Conservation (phyloP, 129 eudicot genomes). For the Artemisia tridentata region DNA sequence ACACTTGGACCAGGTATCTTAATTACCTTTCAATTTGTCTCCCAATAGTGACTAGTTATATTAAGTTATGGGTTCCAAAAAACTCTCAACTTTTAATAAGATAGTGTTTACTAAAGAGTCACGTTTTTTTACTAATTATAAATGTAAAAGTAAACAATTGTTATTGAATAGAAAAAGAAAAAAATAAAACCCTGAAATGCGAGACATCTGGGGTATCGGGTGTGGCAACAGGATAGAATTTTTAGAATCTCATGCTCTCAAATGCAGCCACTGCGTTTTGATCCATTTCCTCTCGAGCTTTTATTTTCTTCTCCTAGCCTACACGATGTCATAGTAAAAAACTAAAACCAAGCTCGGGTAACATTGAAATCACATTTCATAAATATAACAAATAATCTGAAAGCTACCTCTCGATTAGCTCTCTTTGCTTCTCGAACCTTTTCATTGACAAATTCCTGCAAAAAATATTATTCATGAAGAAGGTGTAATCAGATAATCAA, state of each 20-base stretch:
- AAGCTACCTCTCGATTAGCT: conserved; percentile 75
- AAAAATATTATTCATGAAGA: not conserved
- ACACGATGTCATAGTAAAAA: not conserved
- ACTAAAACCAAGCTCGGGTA: not conserved
- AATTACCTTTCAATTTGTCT: no score
- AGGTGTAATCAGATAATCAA: no score
- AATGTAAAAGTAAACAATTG: not conserved
- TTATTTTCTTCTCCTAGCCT: conserved; percentile 89
- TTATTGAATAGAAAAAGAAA: not conserved
- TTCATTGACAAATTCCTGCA: conserved; percentile 65
- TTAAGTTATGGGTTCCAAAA: no score
- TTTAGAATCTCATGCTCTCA: conserved; percentile 78
- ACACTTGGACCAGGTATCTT: no score
- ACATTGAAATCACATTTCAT: not conserved
- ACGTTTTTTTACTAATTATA: not conserved
- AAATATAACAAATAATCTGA: not conserved
- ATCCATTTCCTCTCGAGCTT: conserved; percentile 69
- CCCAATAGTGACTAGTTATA: no score
- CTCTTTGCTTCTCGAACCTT: conserved; percentile 76
- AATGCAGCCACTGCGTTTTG: conserved; percentile 64
- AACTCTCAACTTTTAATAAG: no score
- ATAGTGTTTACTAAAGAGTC: not conserved
- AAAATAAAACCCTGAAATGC: conserved; percentile 58
- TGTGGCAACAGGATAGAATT: conserved; percentile 79
- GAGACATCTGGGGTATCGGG: conserved; percentile 92